phyloP scores from a whole-genome alignment of 345 rosid genomes.

The Noccaea bulbosa region DNA sequence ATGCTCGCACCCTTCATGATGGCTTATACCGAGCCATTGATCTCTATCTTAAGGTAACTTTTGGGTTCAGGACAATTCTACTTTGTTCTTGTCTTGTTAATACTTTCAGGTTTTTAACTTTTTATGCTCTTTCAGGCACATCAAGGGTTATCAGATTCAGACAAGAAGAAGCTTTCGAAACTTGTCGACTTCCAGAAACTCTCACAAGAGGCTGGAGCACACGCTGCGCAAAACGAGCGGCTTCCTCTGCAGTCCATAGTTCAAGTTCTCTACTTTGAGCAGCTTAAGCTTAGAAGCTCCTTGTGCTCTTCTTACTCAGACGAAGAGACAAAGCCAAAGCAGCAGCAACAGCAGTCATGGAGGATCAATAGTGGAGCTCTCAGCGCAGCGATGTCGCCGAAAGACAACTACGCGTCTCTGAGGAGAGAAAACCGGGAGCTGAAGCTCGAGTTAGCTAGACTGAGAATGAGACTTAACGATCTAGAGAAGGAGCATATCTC shows the following conservation, averaged over 20 bases:
- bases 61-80: neutral
- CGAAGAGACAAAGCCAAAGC: conserved; percentile 69
- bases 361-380: conserved; percentile 90
- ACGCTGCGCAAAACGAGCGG: conserved; percentile 94
- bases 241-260: conserved; percentile 95
- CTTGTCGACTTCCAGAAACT: conserved; percentile 94
- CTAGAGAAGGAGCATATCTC: conserved; percentile 95
- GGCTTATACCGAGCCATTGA: conserved; percentile 91
- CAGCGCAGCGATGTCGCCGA: conserved; percentile 96
- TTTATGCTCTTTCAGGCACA: conserved; percentile 62
- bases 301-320: conserved; percentile 68
- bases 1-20: conserved; percentile 90
- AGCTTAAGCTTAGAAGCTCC: conserved; percentile 78
- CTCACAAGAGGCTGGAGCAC: conserved; percentile 97
- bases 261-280: conserved; percentile 97
- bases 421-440: conserved; percentile 94
- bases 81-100: neutral
- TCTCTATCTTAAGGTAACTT: conserved; percentile 79
- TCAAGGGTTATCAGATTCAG: conserved; percentile 71
- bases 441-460: conserved; percentile 88
- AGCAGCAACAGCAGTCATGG: conserved; percentile 73
- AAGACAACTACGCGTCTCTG: conserved; percentile 93
- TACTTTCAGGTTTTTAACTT: too few relatives aligned
- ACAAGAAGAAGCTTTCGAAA: conserved; percentile 81
- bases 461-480: conserved; percentile 91